Percentiles rank a stretch among this genome's conserved stretches.
Evolutionary conservation across 2,329 filamentous ascomycete genomes (phyloP).

Genomic region (Aspergillus awamori): DNA sequence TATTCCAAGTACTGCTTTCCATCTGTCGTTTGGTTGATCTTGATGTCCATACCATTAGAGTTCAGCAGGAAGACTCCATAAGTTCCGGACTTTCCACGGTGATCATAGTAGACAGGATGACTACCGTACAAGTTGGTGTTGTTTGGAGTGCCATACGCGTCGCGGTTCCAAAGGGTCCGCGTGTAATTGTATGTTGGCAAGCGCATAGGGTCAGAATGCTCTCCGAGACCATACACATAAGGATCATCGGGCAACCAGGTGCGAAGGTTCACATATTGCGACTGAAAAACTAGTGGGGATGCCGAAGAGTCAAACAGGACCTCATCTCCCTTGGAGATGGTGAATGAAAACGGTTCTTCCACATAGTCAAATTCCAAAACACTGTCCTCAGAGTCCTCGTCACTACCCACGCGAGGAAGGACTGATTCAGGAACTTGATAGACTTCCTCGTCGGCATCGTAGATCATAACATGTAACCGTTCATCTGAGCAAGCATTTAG

Average conservation of each 20-base stretch:
- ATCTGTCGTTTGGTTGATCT: constrained; percentile 64
- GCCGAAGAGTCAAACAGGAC: constrained; percentile 70
- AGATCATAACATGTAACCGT: constrained; percentile 74
- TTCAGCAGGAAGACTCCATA: constrained; percentile 72
- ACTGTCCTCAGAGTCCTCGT: constrained; percentile 48
- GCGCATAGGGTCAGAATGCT: constrained; percentile 72
- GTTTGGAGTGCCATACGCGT: constrained; percentile 64
- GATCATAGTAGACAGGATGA: constrained; percentile 76
- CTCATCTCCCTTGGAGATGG: constrained; percentile 49
- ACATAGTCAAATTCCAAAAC: constrained; percentile 54
- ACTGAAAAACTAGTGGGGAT: constrained; percentile 71
- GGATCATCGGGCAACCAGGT: constrained; percentile 70
- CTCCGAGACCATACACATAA: constrained; percentile 76
- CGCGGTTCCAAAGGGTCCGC: constrained; percentile 70
- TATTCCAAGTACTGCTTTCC: constrained; percentile 74
- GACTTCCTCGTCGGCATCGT: constrained; percentile 68
- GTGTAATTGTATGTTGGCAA: constrained; percentile 70
- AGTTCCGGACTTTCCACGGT: constrained; percentile 59
- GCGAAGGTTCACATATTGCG: constrained; percentile 73
- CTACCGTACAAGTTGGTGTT: constrained; percentile 71
- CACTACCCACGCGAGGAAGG: constrained; percentile 60
- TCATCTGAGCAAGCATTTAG: constrained; percentile 48
- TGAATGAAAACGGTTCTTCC: constrained; percentile 68
- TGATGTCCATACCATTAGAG: constrained; percentile 76
- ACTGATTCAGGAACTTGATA: constrained; percentile 75